Conservation (phyloP, 768 basidiomycete species). For the Trichaptum fuscoviolaceum region DNA sequence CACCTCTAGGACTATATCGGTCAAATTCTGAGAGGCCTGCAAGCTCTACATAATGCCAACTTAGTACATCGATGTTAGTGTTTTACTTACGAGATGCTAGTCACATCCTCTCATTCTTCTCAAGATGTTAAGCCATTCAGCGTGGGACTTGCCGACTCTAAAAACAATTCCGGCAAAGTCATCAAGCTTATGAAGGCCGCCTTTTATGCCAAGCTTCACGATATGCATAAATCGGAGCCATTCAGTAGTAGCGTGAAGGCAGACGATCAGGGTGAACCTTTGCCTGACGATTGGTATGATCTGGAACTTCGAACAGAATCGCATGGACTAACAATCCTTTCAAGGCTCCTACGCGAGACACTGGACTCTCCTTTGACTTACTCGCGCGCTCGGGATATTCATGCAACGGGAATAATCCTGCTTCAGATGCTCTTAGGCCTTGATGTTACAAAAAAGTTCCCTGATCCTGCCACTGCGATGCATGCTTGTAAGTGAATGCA, state of each 20-base stretch:
- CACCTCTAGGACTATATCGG: constrained; percentile 61
- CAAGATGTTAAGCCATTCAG: constrained; percentile 55
- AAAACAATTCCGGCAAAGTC: constrained; percentile 39
- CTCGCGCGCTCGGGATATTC: constrained; percentile 75
- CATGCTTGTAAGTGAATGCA: constrained; percentile 20
- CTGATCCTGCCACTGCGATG: constrained; percentile 20
- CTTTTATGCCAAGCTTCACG: constrained; percentile 67
- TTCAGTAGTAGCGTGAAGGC: constrained; percentile 40
- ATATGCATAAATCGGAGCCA: constrained; percentile 81
- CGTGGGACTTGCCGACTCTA: constrained; percentile 55
- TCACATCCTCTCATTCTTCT: constrained; percentile 4
- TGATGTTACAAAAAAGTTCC: constrained; percentile 43
- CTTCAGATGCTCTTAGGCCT: constrained; percentile 84
- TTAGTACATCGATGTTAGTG: constrained; percentile 58
- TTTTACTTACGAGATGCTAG: no score
- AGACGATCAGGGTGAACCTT: constrained; percentile 21
- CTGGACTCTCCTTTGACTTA: constrained; percentile 76
- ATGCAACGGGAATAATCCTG: constrained; percentile 72
- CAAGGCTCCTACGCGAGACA: constrained; percentile 73
- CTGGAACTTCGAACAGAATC: constrained; percentile 13
- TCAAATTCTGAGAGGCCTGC: constrained; percentile 67
- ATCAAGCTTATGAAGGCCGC: constrained; percentile 72
- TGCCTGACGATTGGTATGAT: constrained; percentile 46
- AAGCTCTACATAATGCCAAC: constrained; percentile 57
- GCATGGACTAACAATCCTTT: not conserved